Evolutionary conservation across 345 rosid genomes (phyloP), one percentile per base, ranked within the genome.

Genomic region (Crucihimalaya himalaica): DNA sequence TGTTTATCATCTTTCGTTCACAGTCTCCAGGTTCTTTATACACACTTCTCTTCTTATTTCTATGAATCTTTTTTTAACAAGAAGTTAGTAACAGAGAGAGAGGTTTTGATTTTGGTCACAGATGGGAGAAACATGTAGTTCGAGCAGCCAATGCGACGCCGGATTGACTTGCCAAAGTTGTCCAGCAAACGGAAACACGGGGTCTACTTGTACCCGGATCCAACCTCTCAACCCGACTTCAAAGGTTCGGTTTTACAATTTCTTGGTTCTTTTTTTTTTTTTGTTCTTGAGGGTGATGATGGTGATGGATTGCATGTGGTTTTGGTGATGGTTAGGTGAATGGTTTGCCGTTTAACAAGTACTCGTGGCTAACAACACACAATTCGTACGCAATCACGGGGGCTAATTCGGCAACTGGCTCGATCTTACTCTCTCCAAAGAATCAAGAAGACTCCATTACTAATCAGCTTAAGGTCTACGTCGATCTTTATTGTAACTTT

Each of bases 351-450:
- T 91, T 88, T 84, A 94, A 92, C 82, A 79, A 87, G 29, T 92
- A 94, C 48, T 87, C 97, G 8, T 94, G 96, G 97, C 66, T 94
- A 56, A 94, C 98, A 1, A 90, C 97, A 18, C 99, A 95, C 83
- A 95, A 95, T 74, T 88, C 99, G 1, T 95, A 15, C 62, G 86
- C 97, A 10, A 63, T 78, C 35, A 42, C 71, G 35, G 88, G 85
- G 48, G 81, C 80, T 37, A 80, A 51, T 65, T 80, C 98, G 31
- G 63, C 63, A 16, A 75, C 80, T 18, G 97, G 97, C 27, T 28
- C 91, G 1, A 0, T 37, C 25, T 21, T 88, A 8, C 0, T 87
- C 9, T 46, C 97, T n/a, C 88, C 92, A 0, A 80, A 64, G 63
- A 95, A 95, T 68, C 99, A 95, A 74, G 97, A 95, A 60, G 99